Base-by-base conservation (phyloP, 2,329 filamentous ascomycete genomes). In the Dendryphion nanum region DNA sequence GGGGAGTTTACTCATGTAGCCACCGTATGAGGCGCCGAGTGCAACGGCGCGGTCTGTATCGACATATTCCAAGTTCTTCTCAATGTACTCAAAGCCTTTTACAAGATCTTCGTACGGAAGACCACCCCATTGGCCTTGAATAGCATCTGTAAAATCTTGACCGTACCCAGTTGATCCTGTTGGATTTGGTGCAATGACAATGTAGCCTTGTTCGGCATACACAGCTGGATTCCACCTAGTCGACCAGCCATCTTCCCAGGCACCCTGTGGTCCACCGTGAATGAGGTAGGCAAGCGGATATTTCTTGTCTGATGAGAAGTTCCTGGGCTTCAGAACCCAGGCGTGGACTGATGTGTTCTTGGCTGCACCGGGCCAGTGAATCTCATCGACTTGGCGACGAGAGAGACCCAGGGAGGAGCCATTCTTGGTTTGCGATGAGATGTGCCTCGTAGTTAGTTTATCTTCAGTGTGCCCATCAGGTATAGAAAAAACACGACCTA, bases 171-270 rank as follows among this genome's bases (percentile, higher is more conserved):
- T 89, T 54, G 81, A 86, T 14, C 89, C 89, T 0, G 87, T 93
- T 6, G 86, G 86, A 61, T 95, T 95, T 7, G 88, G 86, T 34
- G 81, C 77, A 32, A 95, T 81, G 16, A 85, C 86, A 3, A 95
- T 77, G 58, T 93, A 95, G 31, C 89, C 89, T 67, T 91, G 86
- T 62, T 94, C 88, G 3, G 89, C 88, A 58, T 89, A 94, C 7
- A 91, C 77, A 42, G 86, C 86, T 2, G 86, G 84, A 59, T 94
- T 94, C 89, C 89, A 95, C 14, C 89, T 75, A 2, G 83, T 89
- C 61, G 78, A 85, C 86, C 88, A 94, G 18, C 76, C 72, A 55
- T 93, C 84, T 20, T 65, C 70, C 83, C 86, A 91, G 0, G 86
- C 79, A 16, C 82, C 79, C 61, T 93, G 86, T 0, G 88, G 88